Evolutionary conservation across 2,329 filamentous ascomycete species (phyloP).

Genomic region (Gaeumannomyces tritici): DNA sequence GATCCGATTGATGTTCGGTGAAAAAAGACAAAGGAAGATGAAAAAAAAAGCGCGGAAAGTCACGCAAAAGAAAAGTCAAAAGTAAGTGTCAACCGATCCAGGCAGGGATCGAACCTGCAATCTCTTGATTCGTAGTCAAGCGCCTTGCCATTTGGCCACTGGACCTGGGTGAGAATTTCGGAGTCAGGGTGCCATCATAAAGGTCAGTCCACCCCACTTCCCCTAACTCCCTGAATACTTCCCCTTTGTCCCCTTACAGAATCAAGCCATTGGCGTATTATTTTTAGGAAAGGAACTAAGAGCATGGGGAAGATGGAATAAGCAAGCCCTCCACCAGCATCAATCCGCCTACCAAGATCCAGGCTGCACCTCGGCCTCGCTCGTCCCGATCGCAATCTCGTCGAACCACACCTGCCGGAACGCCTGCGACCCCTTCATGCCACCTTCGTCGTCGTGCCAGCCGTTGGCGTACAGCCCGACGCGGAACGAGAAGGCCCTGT

Average conservation of each 20-base stretch:
- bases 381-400: constrained; percentile 32
- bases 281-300: too few relatives aligned
- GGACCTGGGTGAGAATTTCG: constrained; percentile 1
- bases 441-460: constrained; percentile 31
- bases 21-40: background rate
- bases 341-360: background rate
- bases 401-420: constrained; percentile 40
- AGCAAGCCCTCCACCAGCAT: too few relatives aligned
- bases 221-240: background rate
- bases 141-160: constrained; percentile 23
- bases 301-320: too few relatives aligned
- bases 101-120: constrained; percentile 26
- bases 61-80: background rate
- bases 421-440: constrained; percentile 27
- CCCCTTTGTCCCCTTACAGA: background rate
- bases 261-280: background rate
- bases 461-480: constrained; percentile 40
- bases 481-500: constrained; percentile 31
- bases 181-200: background rate
- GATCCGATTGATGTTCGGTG: too few relatives aligned
- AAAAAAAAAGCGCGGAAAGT: background rate
- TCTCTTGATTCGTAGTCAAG: constrained; percentile 27
- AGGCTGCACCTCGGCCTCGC: constrained; percentile 27
- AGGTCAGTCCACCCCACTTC: background rate
- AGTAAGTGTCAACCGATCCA: background rate